phyloP scores from a whole-genome alignment of 331 rosid species.

The Arachis monticola region DNA sequence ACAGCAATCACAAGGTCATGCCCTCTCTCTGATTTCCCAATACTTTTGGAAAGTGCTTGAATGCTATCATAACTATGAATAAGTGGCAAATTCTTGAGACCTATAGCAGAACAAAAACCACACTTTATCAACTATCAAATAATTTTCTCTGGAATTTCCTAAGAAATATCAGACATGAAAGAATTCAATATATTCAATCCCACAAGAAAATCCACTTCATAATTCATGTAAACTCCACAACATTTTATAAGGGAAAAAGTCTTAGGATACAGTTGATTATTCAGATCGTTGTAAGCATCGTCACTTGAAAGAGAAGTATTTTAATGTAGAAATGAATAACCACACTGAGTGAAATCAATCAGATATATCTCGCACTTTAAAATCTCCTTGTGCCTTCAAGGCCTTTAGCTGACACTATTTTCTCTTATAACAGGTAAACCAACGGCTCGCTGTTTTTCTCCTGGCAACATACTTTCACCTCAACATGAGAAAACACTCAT shows the following conservation, averaged over 20 bases:
- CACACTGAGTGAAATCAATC: not conserved
- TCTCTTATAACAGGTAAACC: conserved; percentile 15
- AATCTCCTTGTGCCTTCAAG: not conserved
- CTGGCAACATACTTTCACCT: conserved; percentile 5
- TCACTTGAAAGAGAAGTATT: not conserved
- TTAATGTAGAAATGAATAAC: conserved; percentile 3
- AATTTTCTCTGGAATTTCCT: conserved; percentile 23
- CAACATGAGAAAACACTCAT: conserved; percentile 9
- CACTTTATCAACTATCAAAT: conserved; percentile 12
- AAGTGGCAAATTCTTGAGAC: conserved; percentile 83
- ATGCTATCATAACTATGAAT: conserved; percentile 93
- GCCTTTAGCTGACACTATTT: not conserved
- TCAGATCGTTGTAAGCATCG: not conserved
- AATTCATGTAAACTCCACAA: conserved; percentile 6
- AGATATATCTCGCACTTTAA: not conserved
- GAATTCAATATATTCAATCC: conserved; percentile 29
- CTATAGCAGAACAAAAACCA: conserved; percentile 46
- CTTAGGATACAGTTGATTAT: conserved; percentile 5
- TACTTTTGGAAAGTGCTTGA: conserved; percentile 66
- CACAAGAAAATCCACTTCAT: not conserved
- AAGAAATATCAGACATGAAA: not conserved
- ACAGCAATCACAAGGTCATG: conserved; percentile 98
- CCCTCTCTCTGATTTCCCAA: conserved; percentile 74
- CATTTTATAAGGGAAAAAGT: not conserved
- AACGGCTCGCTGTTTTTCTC: not conserved